phyloP scores from a whole-genome alignment of 2,329 filamentous ascomycete species.

The Annulohypoxylon truncatum region DNA sequence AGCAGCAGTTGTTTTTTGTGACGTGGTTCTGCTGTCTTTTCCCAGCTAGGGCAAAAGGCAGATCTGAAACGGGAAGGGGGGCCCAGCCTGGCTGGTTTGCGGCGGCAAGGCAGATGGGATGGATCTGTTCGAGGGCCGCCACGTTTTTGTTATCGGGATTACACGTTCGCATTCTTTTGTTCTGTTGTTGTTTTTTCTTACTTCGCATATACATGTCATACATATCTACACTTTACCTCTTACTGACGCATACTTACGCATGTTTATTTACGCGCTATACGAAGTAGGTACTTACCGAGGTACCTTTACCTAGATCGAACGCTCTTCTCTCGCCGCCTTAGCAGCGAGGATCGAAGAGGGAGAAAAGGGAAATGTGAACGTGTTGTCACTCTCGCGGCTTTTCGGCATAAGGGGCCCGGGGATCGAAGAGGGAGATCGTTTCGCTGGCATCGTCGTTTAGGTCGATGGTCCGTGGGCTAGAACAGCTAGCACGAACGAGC shows the following conservation, averaged over 20 bases:
- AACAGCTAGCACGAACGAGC: not conserved
- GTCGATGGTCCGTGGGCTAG: not conserved
- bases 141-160: not conserved
- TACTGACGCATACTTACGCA: not conserved
- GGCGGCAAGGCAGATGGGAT: not conserved
- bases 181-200: no score
- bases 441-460: not conserved
- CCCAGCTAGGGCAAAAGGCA: no score
- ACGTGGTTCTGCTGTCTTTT: no score
- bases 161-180: not conserved
- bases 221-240: not conserved
- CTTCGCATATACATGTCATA: not conserved
- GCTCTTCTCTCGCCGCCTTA: not conserved
- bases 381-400: not conserved
- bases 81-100: not conserved
- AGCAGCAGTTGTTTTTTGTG: not conserved
- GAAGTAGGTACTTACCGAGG: not conserved
- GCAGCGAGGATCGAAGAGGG: not conserved
- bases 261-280: not conserved
- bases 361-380: not conserved
- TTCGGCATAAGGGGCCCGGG: not conserved
- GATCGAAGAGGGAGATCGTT: not conserved
- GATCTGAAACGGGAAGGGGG: slow-evolving; percentile 1
- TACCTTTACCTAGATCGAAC: not conserved
- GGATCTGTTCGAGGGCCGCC: not conserved